Percentiles rank a stretch among this genome's conserved stretches.
phyloP scores from a whole-genome alignment of 768 basidiomycete species.

The Serendipita sp. region DNA sequence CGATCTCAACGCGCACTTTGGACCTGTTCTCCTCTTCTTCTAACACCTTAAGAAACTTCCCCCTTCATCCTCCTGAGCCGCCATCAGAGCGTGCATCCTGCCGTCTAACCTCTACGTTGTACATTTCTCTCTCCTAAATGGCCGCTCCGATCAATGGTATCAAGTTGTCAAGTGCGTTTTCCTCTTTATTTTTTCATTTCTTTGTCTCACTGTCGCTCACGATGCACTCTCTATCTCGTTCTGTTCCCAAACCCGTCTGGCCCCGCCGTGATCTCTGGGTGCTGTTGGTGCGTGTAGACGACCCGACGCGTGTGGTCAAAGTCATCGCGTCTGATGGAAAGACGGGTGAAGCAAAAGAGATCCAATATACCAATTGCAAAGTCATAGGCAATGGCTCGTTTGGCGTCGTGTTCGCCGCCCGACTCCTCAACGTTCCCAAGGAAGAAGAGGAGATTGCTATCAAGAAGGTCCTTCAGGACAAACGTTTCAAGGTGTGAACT shows the following conservation, averaged over 20 bases:
- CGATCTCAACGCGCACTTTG: no score
- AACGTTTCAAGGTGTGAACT: slow-evolving; percentile 91
- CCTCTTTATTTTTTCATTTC: slow-evolving; percentile 9
- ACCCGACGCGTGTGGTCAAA: slow-evolving; percentile 90
- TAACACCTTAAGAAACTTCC: no score
- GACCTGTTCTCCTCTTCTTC: no score
- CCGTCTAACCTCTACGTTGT: neutral
- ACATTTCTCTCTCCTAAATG: slow-evolving; percentile 8
- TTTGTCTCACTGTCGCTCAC: slow-evolving; percentile 16
- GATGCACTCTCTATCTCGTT: slow-evolving; percentile 15
- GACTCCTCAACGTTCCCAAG: slow-evolving; percentile 50
- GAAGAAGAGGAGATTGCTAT: slow-evolving; percentile 85
- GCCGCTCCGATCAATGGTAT: slow-evolving; percentile 69
- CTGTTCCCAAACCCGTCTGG: slow-evolving; percentile 9
- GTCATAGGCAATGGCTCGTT: slow-evolving; percentile 98
- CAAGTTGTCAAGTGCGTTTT: slow-evolving; percentile 64
- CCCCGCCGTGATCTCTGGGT: slow-evolving; percentile 34
- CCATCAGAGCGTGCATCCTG: no score
- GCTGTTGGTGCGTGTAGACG: slow-evolving; percentile 33
- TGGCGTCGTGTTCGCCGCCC: slow-evolving; percentile 95
- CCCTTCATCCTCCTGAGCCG: no score
- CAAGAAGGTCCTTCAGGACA: slow-evolving; percentile 99
- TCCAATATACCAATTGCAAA: slow-evolving; percentile 94
- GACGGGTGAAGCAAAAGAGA: slow-evolving; percentile 69
- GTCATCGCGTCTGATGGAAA: slow-evolving; percentile 93